These are phyloP conservation scores for Teunomyces pallodes DNA, from an alignment of 805 yeast genomes.

Conservation along the genomic window DNA sequence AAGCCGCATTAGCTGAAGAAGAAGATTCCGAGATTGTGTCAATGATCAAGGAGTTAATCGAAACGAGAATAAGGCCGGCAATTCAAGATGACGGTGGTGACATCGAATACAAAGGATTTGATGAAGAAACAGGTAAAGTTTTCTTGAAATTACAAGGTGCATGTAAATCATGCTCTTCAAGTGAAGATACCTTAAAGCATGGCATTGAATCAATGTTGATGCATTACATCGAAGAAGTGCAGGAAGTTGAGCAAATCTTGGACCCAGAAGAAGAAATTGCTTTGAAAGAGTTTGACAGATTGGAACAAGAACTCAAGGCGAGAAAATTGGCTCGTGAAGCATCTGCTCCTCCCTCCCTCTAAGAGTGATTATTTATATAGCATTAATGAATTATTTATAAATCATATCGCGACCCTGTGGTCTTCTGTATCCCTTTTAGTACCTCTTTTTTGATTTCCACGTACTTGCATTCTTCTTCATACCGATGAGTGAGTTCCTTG, in stretches of 20 bases:
- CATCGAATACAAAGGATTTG: slow-evolving; percentile 82
- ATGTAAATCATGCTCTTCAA: slow-evolving; percentile 87
- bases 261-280: slow-evolving; percentile 78
- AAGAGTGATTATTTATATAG: neutral
- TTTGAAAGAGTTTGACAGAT: slow-evolving; percentile 76
- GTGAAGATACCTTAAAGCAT: slow-evolving; percentile 87
- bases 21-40: slow-evolving; percentile 66
- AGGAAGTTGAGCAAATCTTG: slow-evolving; percentile 80
- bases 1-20: slow-evolving; percentile 50
- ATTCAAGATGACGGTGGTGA: slow-evolving; percentile 99
- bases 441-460: slow-evolving; percentile 5
- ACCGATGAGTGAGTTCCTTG: slow-evolving; percentile 28
- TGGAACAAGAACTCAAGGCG: slow-evolving; percentile 51
- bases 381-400: neutral
- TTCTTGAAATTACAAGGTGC: slow-evolving; percentile 91
- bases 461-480: slow-evolving; percentile 16
- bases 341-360: slow-evolving; percentile 25
- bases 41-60: slow-evolving; percentile 88
- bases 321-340: slow-evolving; percentile 12
- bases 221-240: slow-evolving; percentile 95
- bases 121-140: slow-evolving; percentile 83
- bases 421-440: neutral
- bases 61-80: slow-evolving; percentile 94
- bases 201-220: slow-evolving; percentile 97
- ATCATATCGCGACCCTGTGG: slow-evolving; percentile 1